A percentile compares a stretch with the other conserved stretches of the same genome.
Evolutionary conservation across 176 grass and related monocot species (phyloP).

Genomic region (Typha latifolia): DNA sequence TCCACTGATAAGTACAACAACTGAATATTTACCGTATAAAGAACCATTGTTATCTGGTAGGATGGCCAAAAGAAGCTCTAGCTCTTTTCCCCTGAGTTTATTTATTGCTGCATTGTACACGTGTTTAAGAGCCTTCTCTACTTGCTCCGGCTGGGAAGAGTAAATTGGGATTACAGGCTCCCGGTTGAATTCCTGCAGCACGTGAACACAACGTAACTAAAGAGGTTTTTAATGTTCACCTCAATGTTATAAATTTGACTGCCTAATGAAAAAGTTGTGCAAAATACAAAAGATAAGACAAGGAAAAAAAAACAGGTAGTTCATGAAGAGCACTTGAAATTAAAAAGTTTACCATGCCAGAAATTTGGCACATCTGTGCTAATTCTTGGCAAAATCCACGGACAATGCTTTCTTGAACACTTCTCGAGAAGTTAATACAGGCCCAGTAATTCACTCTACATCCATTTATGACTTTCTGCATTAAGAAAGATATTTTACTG

Average conservation of each 20-base stretch:
- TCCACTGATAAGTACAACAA: background rate
- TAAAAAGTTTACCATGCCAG: conserved; percentile 64
- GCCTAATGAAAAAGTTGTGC: background rate
- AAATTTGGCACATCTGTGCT: conserved; percentile 94
- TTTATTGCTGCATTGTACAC: conserved; percentile 76
- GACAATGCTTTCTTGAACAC: conserved; percentile 95
- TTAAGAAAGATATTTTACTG: conserved; percentile 5
- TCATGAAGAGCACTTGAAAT: background rate
- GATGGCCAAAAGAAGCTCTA: conserved; percentile 91
- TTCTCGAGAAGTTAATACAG: conserved; percentile 95
- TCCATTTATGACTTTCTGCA: conserved; percentile 98
- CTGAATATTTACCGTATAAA: conserved; percentile 60
- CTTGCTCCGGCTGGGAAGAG: conserved; percentile 90
- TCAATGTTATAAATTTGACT: too few species aligned
- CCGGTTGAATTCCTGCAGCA: conserved; percentile 76
- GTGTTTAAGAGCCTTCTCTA: conserved; percentile 81
- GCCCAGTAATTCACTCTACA: conserved; percentile 88
- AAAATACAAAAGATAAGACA: conserved; percentile 6
- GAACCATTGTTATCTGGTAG: conserved; percentile 97
- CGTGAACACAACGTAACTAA: background rate
- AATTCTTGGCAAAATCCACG: conserved; percentile 92
- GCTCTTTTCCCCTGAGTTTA: conserved; percentile 94
- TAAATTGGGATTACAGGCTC: conserved; percentile 92
- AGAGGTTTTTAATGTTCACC: too few species aligned
- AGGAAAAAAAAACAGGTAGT: conserved; percentile 4